A percentile compares a stretch with the other conserved stretches of the same genome.
These are phyloP conservation scores for Auxenochlorella pyrenoidosa DNA, from an alignment of 139 green algal genomes.

Conservation along the genomic window DNA sequence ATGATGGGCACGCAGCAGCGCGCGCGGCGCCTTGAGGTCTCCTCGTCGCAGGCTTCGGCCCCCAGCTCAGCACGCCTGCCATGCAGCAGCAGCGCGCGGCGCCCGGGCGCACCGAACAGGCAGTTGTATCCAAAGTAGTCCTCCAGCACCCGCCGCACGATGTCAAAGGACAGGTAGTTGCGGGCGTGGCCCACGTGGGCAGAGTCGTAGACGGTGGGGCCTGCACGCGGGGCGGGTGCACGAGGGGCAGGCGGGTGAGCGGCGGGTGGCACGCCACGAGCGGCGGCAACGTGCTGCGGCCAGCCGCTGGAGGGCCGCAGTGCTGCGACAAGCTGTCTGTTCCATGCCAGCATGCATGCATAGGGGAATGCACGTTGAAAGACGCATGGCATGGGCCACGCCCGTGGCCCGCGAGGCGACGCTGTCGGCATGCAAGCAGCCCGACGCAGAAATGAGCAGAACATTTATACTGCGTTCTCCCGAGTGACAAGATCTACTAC, in stretches of 20 bases:
- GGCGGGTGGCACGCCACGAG: too few relatives aligned
- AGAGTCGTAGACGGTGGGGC: constrained; percentile 97
- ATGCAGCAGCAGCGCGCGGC: too few relatives aligned
- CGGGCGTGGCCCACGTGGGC: constrained; percentile 96
- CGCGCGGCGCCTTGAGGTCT: too few relatives aligned
- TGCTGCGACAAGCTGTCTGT: background rate
- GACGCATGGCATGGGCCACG: background rate
- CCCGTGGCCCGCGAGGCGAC: too few relatives aligned
- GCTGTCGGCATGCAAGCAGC: too few relatives aligned
- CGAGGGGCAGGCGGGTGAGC: background rate
- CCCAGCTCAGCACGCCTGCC: too few relatives aligned
- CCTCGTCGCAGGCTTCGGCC: too few relatives aligned
- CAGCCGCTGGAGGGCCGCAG: background rate
- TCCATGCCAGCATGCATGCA: too few relatives aligned
- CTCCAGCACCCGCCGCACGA: constrained; percentile 94
- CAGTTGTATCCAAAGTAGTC: constrained; percentile 97
- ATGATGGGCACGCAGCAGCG: too few relatives aligned
- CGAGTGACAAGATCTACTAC: too few relatives aligned
- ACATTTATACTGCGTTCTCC: too few relatives aligned
- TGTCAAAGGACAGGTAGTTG: constrained; percentile 99
- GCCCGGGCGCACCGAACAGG: background rate
- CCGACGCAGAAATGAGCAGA: background rate
- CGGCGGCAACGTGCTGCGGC: background rate
- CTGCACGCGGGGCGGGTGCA: background rate
- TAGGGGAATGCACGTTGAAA: background rate